These are phyloP conservation scores for Xerocomellus chrysenteron DNA, from an alignment of 768 basidiomycete species.

Conservation along the genomic window DNA sequence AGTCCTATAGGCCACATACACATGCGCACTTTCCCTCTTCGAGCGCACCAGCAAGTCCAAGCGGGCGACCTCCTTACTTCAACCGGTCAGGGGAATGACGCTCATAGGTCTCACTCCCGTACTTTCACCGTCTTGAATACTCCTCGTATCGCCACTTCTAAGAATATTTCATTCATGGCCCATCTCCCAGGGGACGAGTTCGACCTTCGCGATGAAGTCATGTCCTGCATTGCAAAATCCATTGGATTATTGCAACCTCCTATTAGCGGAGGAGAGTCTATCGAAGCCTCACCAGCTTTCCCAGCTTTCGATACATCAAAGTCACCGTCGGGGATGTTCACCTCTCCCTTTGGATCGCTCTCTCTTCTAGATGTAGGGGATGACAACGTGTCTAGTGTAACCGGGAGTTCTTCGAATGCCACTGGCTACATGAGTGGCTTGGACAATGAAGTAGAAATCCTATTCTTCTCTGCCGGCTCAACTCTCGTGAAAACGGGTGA, in stretches of 20 bases:
- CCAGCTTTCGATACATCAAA: constrained; percentile 45
- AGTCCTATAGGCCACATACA: constrained; percentile 18
- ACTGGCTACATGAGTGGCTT: constrained; percentile 72
- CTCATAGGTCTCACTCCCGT: constrained; percentile 45
- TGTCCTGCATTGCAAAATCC: constrained; percentile 96
- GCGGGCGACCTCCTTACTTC: constrained; percentile 76
- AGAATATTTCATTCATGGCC: constrained; percentile 24
- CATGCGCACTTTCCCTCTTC: constrained; percentile 26
- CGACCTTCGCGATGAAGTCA: constrained; percentile 93
- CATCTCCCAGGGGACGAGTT: constrained; percentile 63
- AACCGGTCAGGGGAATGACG: constrained; percentile 47
- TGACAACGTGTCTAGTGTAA: constrained; percentile 63
- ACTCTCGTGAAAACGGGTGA: constrained; percentile 89
- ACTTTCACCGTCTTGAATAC: constrained; percentile 51
- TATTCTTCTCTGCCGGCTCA: constrained; percentile 87
- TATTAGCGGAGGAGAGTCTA: constrained; percentile 62
- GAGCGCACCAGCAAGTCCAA: constrained; percentile 56
- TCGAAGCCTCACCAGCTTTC: constrained; percentile 65
- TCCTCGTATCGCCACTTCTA: constrained; percentile 40
- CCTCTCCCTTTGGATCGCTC: constrained; percentile 70
- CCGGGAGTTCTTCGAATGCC: constrained; percentile 52
- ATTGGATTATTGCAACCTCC: constrained; percentile 92
- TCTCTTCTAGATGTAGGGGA: constrained; percentile 72
- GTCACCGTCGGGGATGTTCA: constrained; percentile 40
- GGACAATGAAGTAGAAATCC: constrained; percentile 95